Evolutionary conservation across 306 rosid genomes (phyloP).

Genomic region (Rosa rugosa): DNA sequence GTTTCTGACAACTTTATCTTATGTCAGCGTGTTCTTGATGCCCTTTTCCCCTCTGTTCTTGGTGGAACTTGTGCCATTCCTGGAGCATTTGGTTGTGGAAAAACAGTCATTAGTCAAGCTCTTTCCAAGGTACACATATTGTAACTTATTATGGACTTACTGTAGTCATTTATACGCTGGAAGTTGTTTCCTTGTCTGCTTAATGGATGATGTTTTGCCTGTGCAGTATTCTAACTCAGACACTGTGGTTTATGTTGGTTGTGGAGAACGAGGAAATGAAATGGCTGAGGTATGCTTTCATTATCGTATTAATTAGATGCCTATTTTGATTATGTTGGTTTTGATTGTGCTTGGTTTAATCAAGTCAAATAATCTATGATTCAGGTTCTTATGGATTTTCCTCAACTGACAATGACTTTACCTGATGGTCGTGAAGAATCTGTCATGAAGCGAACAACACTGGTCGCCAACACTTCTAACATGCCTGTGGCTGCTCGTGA

Average conservation of each 20-base stretch:
- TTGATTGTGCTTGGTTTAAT: constrained; percentile 23
- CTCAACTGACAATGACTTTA: constrained; percentile 99
- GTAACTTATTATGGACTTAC: constrained; percentile 4
- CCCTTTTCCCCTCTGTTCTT: constrained; percentile 99
- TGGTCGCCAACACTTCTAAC: constrained; percentile 98
- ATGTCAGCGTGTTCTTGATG: constrained; percentile 97
- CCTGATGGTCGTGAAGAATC: constrained; percentile 99
- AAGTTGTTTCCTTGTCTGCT: constrained; percentile 7
- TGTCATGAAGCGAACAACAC: constrained; percentile 99
- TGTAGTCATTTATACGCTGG: not conserved
- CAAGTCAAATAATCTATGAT: constrained; percentile 21
- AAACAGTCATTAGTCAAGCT: constrained; percentile 99
- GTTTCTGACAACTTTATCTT: constrained; percentile 28
- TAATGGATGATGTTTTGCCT: constrained; percentile 14
- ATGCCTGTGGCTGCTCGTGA: constrained; percentile 99
- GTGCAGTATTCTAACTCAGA: constrained; percentile 97
- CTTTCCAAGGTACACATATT: constrained; percentile 78
- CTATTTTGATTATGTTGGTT: constrained; percentile 1
- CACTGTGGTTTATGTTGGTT: constrained; percentile 91
- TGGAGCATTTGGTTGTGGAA: constrained; percentile 99
- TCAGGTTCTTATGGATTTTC: constrained; percentile 99
- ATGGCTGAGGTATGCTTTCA: constrained; percentile 80
- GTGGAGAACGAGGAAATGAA: constrained; percentile 99
- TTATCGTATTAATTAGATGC: not conserved
- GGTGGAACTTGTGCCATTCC: constrained; percentile 99